Evolutionary conservation across 164 flowering plant species (phyloP).

Genomic region (Berberis thunbergii): DNA sequence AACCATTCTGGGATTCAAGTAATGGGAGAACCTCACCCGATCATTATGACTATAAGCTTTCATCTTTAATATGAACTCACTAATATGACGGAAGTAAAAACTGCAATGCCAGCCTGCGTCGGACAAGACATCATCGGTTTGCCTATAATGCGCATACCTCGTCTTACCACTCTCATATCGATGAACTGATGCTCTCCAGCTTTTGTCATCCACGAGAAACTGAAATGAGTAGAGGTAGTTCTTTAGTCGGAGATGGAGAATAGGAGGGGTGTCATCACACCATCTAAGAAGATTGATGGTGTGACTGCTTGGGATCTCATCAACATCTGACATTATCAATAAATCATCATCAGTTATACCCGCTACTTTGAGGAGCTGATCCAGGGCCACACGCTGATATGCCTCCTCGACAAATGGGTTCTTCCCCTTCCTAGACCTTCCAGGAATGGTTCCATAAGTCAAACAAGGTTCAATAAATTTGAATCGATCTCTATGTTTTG

Average conservation of each 20-base stretch:
- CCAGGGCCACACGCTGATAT: conserved; percentile 19
- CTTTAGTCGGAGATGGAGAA: background rate
- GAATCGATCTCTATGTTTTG: background rate
- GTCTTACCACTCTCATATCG: conserved; percentile 63
- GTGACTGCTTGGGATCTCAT: conserved; percentile 85
- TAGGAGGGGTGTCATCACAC: conserved; percentile 42
- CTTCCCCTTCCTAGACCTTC: background rate
- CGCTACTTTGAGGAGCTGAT: conserved; percentile 64
- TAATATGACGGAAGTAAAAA: conserved; percentile 71
- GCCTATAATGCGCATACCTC: conserved; percentile 77
- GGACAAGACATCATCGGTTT: conserved; percentile 59
- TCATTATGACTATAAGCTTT: conserved; percentile 91
- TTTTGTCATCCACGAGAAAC: conserved; percentile 22
- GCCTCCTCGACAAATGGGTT: background rate
- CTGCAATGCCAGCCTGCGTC: conserved; percentile 97
- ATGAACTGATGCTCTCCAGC: conserved; percentile 95
- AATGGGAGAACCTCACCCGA: conserved; percentile 68
- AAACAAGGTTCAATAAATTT: conserved; percentile 50
- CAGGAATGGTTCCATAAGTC: background rate
- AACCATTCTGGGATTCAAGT: conserved; percentile 51
- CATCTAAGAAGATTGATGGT: conserved; percentile 82
- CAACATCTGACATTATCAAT: conserved; percentile 82
- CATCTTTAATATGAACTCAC: conserved; percentile 83
- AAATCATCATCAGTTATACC: conserved; percentile 81
- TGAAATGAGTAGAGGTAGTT: background rate